A percentile compares a stretch with the other conserved stretches of the same genome.
Conservation (phyloP, 192 early-diverging fungal genomes). For the Coemansia sp. region DNA sequence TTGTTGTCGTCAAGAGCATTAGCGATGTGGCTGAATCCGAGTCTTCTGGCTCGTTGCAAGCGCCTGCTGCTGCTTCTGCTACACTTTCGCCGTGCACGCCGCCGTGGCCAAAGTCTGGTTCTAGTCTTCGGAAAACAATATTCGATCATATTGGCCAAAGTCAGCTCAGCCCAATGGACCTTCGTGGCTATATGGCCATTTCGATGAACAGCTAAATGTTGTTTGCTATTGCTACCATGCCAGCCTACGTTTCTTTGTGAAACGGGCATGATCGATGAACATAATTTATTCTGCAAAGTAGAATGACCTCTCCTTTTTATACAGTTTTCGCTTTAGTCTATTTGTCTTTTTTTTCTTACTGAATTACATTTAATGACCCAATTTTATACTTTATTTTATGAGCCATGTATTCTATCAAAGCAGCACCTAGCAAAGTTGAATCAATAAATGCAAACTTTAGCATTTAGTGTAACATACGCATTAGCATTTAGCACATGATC, state of each 20-base stretch:
- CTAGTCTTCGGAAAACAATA: slow-evolving; percentile 44
- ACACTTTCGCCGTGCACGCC: slow-evolving; percentile 39
- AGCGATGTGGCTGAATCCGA: neutral
- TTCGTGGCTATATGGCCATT: slow-evolving; percentile 48
- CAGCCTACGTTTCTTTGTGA: neutral
- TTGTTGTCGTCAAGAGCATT: neutral
- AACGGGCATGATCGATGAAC: too few relatives aligned
- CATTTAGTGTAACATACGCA: too few relatives aligned
- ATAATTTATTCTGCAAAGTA: neutral
- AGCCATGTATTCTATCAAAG: too few relatives aligned
- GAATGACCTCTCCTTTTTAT: neutral
- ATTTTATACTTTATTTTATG: too few relatives aligned
- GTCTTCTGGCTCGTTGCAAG: neutral
- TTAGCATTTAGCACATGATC: too few relatives aligned
- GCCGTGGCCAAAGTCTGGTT: slow-evolving; percentile 44
- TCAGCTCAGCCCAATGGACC: slow-evolving; percentile 47
- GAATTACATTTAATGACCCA: too few relatives aligned
- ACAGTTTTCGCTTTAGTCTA: neutral
- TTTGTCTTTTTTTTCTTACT: too few relatives aligned
- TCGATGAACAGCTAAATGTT: slow-evolving; percentile 39
- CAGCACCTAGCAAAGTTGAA: too few relatives aligned
- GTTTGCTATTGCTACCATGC: neutral
- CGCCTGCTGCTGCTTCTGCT: neutral
- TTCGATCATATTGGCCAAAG: slow-evolving; percentile 50
- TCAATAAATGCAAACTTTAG: too few relatives aligned